Evolutionary conservation across 345 rosid species (phyloP).

Genomic region (thale cress (Arabidopsis thaliana)): DNA sequence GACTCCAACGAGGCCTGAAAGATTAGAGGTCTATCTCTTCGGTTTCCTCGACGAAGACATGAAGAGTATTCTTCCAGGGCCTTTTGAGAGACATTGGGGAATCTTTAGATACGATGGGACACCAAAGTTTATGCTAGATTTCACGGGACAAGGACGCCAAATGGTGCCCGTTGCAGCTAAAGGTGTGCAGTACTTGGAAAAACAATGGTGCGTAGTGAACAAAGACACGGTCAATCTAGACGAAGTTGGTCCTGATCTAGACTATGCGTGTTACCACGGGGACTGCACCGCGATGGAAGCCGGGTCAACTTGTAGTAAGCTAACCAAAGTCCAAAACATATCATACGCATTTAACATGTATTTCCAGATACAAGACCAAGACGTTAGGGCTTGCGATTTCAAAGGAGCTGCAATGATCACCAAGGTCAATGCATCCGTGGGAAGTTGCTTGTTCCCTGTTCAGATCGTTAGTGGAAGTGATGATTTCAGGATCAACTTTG

Average conservation of each 20-base stretch:
- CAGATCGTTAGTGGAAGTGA: slow-evolving; percentile 55
- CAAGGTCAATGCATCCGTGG: slow-evolving; percentile 50
- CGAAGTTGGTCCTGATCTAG: slow-evolving; percentile 31
- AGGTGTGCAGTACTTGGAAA: slow-evolving; percentile 61
- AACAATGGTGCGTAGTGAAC: slow-evolving; percentile 68
- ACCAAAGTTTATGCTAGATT: slow-evolving; percentile 73
- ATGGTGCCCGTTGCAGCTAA: slow-evolving; percentile 63
- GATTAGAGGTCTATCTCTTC: slow-evolving; percentile 64
- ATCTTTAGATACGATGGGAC: slow-evolving; percentile 73
- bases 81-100: slow-evolving; percentile 94
- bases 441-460: slow-evolving; percentile 62
- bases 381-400: slow-evolving; percentile 67
- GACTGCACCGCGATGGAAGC: slow-evolving; percentile 61
- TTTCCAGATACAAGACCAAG: slow-evolving; percentile 65
- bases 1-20: slow-evolving; percentile 69
- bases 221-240: slow-evolving; percentile 20
- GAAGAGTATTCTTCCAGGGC: slow-evolving; percentile 77
- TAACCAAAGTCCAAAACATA: slow-evolving; percentile 41
- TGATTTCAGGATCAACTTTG: slow-evolving; percentile 39
- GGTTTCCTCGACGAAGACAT: slow-evolving; percentile 72
- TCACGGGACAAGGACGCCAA: slow-evolving; percentile 59
- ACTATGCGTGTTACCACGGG: slow-evolving; percentile 58
- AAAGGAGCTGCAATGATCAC: slow-evolving; percentile 58
- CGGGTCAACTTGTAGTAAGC: slow-evolving; percentile 53
- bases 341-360: slow-evolving; percentile 86